Evolutionary conservation across 2,329 filamentous ascomycete genomes (phyloP).

Genomic region (Neopestalotiopsis rosae): DNA sequence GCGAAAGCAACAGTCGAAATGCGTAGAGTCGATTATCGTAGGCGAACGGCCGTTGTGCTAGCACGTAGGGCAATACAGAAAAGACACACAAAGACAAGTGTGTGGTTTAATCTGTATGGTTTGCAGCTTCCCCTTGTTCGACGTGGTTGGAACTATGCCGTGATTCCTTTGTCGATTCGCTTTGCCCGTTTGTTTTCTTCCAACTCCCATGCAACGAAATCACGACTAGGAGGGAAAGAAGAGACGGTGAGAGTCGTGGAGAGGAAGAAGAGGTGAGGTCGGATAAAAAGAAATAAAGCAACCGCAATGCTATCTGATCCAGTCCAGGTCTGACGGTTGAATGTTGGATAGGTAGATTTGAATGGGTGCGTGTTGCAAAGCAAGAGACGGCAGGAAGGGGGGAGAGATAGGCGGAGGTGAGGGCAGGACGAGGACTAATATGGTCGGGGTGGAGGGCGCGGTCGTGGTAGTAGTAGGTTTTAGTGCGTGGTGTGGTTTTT

Average conservation of each 20-base stretch:
- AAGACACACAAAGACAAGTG: neutral
- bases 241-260: neutral
- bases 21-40: neutral
- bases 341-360: neutral
- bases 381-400: slow-evolving; percentile 1
- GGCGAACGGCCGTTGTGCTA: neutral
- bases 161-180: neutral
- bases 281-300: neutral
- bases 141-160: neutral
- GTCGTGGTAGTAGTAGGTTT: slow-evolving; percentile 2
- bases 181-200: slow-evolving; percentile 12
- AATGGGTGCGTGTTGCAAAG: slow-evolving; percentile 3
- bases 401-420: neutral
- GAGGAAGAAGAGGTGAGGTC: neutral
- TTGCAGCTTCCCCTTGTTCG: neutral
- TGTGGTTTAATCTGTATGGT: neutral
- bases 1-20: neutral
- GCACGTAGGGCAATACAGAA: neutral
- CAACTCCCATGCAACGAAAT: neutral
- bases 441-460: slow-evolving; percentile 18
- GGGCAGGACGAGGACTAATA: slow-evolving; percentile 16
- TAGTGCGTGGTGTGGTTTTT: slow-evolving; percentile 11
- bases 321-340: neutral
- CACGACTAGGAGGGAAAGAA: neutral
- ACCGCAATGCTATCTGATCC: neutral